Evolutionary conservation across 1,139 yeast genomes (phyloP).

Genomic region (Geotrichum cucujoidarum): DNA sequence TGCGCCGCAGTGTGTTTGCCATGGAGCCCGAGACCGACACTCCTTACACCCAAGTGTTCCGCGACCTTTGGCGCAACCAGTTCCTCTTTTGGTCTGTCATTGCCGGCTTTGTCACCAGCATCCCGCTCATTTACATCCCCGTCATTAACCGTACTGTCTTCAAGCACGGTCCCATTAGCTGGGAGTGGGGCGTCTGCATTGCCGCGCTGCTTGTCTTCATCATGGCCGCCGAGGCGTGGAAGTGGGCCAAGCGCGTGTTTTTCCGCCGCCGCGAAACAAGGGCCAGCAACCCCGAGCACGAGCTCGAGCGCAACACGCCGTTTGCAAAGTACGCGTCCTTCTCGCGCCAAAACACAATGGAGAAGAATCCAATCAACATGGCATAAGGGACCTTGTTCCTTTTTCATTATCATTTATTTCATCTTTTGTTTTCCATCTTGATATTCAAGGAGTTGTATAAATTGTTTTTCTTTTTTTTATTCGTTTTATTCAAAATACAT

Average conservation of each 20-base stretch:
- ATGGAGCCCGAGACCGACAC: slow-evolving; percentile 67
- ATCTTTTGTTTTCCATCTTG: neutral
- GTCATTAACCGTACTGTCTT: slow-evolving; percentile 77
- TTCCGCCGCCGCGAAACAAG: slow-evolving; percentile 38
- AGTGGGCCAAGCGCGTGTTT: slow-evolving; percentile 59
- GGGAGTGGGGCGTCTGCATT: slow-evolving; percentile 80
- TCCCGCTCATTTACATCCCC: slow-evolving; percentile 85
- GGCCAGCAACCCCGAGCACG: slow-evolving; percentile 55
- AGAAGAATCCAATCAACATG: neutral
- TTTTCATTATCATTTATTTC: neutral
- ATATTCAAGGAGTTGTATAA: neutral
- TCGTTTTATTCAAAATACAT: neutral
- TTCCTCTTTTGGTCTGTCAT: slow-evolving; percentile 80
- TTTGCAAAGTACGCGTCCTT: slow-evolving; percentile 59
- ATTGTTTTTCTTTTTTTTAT: neutral
- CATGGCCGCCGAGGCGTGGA: slow-evolving; percentile 60
- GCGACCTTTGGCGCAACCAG: slow-evolving; percentile 69
- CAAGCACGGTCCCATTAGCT: slow-evolving; percentile 65
- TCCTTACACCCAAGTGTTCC: slow-evolving; percentile 54
- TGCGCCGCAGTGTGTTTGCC: slow-evolving; percentile 64
- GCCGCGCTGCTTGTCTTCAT: slow-evolving; percentile 60
- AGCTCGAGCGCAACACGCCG: slow-evolving; percentile 59
- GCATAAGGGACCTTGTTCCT: neutral
- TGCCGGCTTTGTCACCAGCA: slow-evolving; percentile 63
- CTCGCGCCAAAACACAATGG: slow-evolving; percentile 45